Evolutionary conservation across 352 stramenopile species (phyloP).

Genomic region (Globisporangium middletonii): DNA sequence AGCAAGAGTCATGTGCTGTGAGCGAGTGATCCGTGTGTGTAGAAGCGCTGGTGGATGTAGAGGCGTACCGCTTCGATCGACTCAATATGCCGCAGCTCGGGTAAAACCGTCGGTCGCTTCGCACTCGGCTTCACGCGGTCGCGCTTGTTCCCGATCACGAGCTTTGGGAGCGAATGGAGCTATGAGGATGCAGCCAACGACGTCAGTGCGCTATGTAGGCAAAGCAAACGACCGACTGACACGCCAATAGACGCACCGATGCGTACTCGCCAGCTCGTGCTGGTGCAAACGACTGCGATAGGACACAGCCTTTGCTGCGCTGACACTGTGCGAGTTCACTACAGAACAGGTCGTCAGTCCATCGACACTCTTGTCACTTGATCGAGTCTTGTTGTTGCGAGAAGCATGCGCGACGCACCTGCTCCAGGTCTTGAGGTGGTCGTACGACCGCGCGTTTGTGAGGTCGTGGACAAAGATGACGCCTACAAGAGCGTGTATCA

Average conservation of each 20-base stretch:
- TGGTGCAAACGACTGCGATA: constrained; percentile 22
- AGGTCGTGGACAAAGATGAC: constrained; percentile 81
- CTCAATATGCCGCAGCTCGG: constrained; percentile 46
- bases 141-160: constrained; percentile 80
- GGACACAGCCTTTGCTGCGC: constrained; percentile 45
- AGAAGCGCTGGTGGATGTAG: too few species aligned
- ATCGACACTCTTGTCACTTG: too few species aligned
- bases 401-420: constrained; percentile 5
- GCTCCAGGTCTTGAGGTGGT: constrained; percentile 59
- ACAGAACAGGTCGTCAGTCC: not conserved
- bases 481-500: constrained; percentile 11
- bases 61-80: constrained; percentile 47
- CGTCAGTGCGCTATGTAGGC: not conserved
- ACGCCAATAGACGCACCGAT: constrained; percentile 18
- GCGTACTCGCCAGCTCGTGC: constrained; percentile 24
- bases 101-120: constrained; percentile 21
- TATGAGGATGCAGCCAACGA: constrained; percentile 5
- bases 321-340: constrained; percentile 45
- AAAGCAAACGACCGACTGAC: too few species aligned
- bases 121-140: constrained; percentile 34
- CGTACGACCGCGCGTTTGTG: constrained; percentile 68
- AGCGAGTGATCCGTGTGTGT: not conserved
- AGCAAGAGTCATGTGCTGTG: too few species aligned
- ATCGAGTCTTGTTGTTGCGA: too few species aligned
- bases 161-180: constrained; percentile 51